Percentiles rank a stretch among this genome's conserved stretches.
These are phyloP conservation scores for Geranium rotundifolium DNA, from an alignment of 345 rosid genomes.

Conservation along the genomic window DNA sequence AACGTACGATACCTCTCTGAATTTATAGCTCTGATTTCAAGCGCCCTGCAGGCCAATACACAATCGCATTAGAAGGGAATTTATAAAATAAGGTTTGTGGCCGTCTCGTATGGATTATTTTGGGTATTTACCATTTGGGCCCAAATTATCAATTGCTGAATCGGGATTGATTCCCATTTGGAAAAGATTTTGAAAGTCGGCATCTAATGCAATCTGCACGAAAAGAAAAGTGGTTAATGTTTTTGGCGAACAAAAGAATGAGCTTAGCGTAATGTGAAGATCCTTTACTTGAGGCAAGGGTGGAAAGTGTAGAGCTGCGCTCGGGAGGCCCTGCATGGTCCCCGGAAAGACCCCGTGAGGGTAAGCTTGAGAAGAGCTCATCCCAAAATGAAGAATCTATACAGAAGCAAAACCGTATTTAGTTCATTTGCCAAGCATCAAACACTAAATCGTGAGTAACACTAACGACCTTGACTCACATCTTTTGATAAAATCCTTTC, in stretches of 20 bases:
- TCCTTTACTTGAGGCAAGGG: constrained; percentile 41
- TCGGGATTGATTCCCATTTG: constrained; percentile 66
- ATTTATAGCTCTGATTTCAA: constrained; percentile 58
- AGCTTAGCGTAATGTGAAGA: background rate
- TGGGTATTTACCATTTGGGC: constrained; percentile 41
- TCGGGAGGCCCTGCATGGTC: constrained; percentile 32
- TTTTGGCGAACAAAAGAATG: background rate
- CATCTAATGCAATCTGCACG: constrained; percentile 44
- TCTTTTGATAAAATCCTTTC: constrained; percentile 76
- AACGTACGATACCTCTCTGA: constrained; percentile 16
- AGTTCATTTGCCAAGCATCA: background rate
- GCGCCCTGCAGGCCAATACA: constrained; percentile 26
- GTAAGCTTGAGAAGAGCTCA: constrained; percentile 34
- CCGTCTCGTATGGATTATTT: constrained; percentile 1
- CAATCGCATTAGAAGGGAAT: background rate
- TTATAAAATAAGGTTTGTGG: background rate
- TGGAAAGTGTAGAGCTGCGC: constrained; percentile 45
- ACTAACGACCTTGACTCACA: constrained; percentile 32
- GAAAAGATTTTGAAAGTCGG: constrained; percentile 58
- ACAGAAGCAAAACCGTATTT: constrained; percentile 5
- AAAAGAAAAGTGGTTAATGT: constrained; percentile 3
- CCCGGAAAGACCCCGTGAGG: constrained; percentile 36
- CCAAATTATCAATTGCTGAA: constrained; percentile 44
- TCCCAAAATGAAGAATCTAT: constrained; percentile 39
- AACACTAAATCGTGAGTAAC: constrained; percentile 3